These are phyloP conservation scores for Omphalea diandra DNA, from an alignment of 441 rosid genomes.

Conservation along the genomic window DNA sequence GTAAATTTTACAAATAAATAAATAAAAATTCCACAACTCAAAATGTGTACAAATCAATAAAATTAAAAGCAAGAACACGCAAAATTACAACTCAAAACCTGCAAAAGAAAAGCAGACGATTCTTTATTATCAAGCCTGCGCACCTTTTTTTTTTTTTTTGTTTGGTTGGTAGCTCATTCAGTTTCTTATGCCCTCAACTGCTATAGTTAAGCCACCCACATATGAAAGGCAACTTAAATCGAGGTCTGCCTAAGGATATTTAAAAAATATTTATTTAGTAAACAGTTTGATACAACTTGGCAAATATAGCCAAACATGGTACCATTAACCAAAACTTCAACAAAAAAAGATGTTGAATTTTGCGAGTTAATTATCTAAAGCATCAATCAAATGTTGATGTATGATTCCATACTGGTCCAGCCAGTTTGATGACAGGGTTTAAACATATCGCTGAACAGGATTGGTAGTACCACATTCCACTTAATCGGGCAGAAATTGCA, in stretches of 20 bases:
- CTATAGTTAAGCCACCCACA: too few relatives aligned
- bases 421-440: background rate
- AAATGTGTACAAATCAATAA: too few relatives aligned
- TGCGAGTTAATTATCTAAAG: background rate
- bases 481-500: background rate
- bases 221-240: background rate
- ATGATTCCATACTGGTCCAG: background rate
- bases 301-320: background rate
- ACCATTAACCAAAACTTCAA: constrained; percentile 3
- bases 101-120: too few relatives aligned
- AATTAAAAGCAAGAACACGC: too few relatives aligned
- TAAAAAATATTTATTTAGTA: background rate
- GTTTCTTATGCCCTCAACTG: too few relatives aligned
- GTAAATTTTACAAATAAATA: too few relatives aligned
- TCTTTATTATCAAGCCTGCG: too few relatives aligned
- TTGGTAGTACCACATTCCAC: background rate
- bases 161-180: too few relatives aligned
- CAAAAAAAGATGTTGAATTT: background rate
- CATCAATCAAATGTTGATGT: background rate
- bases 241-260: background rate
- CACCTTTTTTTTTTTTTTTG: too few relatives aligned
- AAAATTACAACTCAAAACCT: too few relatives aligned
- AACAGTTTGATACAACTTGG: background rate
- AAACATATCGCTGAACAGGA: background rate
- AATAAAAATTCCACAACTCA: too few relatives aligned